Conservation (phyloP, 768 basidiomycete genomes). For the Scleroderma citrinum region DNA sequence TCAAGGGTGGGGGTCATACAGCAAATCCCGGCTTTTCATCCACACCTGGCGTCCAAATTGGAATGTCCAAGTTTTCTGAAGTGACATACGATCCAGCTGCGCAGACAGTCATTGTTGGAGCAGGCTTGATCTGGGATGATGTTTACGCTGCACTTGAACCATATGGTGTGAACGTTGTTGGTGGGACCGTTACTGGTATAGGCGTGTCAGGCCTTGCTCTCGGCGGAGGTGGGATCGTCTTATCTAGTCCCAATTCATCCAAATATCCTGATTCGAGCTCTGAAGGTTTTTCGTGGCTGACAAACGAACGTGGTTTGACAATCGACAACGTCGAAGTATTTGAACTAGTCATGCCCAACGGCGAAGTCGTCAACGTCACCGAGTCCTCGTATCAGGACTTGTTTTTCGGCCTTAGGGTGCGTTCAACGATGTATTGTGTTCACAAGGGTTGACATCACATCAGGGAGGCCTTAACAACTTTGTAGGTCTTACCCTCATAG, state of each 20-base stretch:
- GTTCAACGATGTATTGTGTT: not conserved
- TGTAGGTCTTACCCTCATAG: conserved; percentile 19
- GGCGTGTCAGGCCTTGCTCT: conserved; percentile 56
- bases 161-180: conserved; percentile 48
- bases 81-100: conserved; percentile 34
- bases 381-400: conserved; percentile 30
- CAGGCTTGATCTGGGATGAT: conserved; percentile 56
- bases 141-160: conserved; percentile 51
- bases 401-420: conserved; percentile 40
- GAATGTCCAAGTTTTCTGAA: conserved; percentile 43
- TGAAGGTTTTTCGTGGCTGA: conserved; percentile 54
- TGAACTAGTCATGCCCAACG: conserved; percentile 53
- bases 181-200: conserved; percentile 49
- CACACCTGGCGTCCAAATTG: conserved; percentile 49
- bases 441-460: too few relatives aligned
- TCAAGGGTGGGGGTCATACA: conserved; percentile 55
- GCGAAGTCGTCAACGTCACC: conserved; percentile 33
- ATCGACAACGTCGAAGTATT: conserved; percentile 48
- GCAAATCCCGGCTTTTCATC: conserved; percentile 52
- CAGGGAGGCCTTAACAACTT: conserved; percentile 65
- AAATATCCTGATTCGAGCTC: not conserved
- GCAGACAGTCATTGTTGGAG: conserved; percentile 34
- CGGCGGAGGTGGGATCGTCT: conserved; percentile 42
- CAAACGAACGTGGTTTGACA: conserved; percentile 55
- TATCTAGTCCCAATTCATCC: not conserved